Evolutionary conservation across 1,284 basidiomycete species (phyloP), one percentile per base, ranked within the genome.

Genomic region (Ganoderma lingzhi): DNA sequence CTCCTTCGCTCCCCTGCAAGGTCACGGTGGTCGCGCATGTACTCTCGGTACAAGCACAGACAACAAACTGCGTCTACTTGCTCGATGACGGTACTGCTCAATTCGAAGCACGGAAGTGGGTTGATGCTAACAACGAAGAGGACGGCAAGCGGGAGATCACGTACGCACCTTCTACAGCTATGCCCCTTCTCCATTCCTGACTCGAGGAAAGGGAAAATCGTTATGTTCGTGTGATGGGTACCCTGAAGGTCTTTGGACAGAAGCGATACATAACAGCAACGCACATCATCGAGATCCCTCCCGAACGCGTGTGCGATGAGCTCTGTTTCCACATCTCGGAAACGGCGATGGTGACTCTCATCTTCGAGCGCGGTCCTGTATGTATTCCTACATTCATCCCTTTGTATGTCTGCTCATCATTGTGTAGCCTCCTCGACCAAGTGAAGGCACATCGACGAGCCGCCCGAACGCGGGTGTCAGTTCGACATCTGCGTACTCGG

Each of bases 21-120:
- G 82, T 93, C 6, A 89, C 90, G 1, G 78, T 97, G 64, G 93
- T 99, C n/a, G 97, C 90, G 0, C 89, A 93, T 74, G 90, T 98
- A 9, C 84, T 91, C 23, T 90, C 89, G 60, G 85, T 93, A 58
- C 85, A 90, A 66, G 82, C 83, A 19, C 92, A 95, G 72, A 86
- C 94, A 1, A 99, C 96, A 3, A 97, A 97, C 75, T 88, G 90
- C 64, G 88, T 90, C 30, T 97, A 96, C 79, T 82, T 84, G 71
- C 82, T 99, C 10, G 94, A 97, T 72, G 97, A 99, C 78, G 96
- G 96, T 4, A 96, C 95, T 1, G 97, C 95, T 3, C 85, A 86
- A 69, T 90, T 98, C 41, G 96, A 98, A 77, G 95, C 93, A 32
- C 89, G 96, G 45, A 90, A 93, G 75, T 99, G 97, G 97, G 85